Evolutionary conservation across 1,284 basidiomycete species (phyloP), one percentile per base, ranked within the genome.

Genomic region (Mycena sp.): DNA sequence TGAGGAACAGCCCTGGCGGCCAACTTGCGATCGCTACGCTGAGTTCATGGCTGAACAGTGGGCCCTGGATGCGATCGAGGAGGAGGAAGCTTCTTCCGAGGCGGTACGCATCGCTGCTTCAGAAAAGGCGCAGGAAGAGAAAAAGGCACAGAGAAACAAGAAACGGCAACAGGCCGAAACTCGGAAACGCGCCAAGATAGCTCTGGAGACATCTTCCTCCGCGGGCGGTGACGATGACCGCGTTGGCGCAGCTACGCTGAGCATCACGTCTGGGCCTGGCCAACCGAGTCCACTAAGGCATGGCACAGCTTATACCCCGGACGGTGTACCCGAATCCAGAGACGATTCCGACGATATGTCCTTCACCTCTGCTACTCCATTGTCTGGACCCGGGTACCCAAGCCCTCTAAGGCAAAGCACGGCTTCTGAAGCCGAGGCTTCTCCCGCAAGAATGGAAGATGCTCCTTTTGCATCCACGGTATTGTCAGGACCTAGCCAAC

Each of bases 31-130:
- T 63, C 87, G 93, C 4, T 95, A 95, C 72, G 57, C 81, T 23
- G 92, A 94, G 71, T 94, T 87, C 69, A 90, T 93, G 85, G 76
- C 81, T 50, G 92, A 94, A 72, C 91, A 94, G 71, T 88, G 88
- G 83, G 84, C 78, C 14, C 75, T 93, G 43, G 93, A 95, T 69
- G 82, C 75, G 4, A 67, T 78, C 38, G 93, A 94, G 64, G 91
- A 92, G 70, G 83, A 83, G 30, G 86, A 90, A 65, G 85, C 86
- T 1, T 81, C 81, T 41, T 73, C 72, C 1, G 85, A 87, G 51
- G 74, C 76, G 2, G 70, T 72, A 14, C 74, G 73, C 44, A 70
- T 70, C n/a, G 79, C 78, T 5, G 79, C 80, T 23, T 72, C 67
- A 29, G 83, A 84, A 16, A 81, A 80, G 48, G 73, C 66, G 0